Conservation (phyloP, 805 yeast species). For the Lipomyces kockii region DNA sequence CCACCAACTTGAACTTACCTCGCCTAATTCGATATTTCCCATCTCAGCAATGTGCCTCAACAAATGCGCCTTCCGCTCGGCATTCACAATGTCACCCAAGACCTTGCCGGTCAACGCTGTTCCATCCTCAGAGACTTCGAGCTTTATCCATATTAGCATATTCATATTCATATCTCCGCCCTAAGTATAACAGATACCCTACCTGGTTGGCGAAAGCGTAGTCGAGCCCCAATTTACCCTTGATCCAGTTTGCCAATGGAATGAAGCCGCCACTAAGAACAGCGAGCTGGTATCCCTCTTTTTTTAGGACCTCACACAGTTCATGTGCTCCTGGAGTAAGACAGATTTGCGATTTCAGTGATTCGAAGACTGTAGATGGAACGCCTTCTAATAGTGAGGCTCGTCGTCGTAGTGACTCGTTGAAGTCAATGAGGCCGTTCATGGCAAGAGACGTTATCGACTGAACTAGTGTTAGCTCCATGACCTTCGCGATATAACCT, state of each 20-base stretch:
- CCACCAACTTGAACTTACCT: conserved; percentile 3
- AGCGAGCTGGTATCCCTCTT: conserved; percentile 69
- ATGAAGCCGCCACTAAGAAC: conserved; percentile 95
- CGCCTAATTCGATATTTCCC: conserved; percentile 55
- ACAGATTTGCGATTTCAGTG: conserved; percentile 66
- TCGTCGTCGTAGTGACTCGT: conserved; percentile 74
- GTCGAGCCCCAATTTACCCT: conserved; percentile 69
- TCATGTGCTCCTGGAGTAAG: conserved; percentile 88
- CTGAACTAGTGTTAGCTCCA: conserved; percentile 8
- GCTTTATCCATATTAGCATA: conserved; percentile 18
- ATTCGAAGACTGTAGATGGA: conserved; percentile 76
- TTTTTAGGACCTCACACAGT: conserved; percentile 64
- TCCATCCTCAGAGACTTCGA: conserved; percentile 51
- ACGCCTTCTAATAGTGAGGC: conserved; percentile 84
- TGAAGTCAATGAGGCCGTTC: conserved; percentile 96
- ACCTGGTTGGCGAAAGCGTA: conserved; percentile 82
- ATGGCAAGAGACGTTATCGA: conserved; percentile 88
- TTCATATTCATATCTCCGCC: background rate
- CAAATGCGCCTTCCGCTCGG: conserved; percentile 76
- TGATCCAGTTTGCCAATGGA: conserved; percentile 80
- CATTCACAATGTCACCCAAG: conserved; percentile 83
- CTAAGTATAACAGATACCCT: background rate
- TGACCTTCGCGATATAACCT: background rate
- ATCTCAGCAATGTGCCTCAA: conserved; percentile 63
- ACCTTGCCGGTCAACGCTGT: conserved; percentile 73